Percentiles rank a stretch among this genome's conserved stretches.
Evolutionary conservation across 345 rosid genomes (phyloP).

Genomic region (Eucalyptus guilfoylei): DNA sequence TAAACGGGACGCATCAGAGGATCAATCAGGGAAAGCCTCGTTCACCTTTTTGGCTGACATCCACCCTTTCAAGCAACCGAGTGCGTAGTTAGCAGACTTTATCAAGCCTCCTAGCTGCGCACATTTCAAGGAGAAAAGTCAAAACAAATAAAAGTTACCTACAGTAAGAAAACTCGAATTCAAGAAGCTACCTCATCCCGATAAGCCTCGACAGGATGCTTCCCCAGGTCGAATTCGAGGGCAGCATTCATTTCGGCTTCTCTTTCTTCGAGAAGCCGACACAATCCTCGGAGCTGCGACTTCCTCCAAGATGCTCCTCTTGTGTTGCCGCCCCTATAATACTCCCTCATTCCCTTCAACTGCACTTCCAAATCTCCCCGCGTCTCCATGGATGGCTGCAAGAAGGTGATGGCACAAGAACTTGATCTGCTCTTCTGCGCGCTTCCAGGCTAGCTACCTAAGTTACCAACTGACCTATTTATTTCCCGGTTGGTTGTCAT

Average conservation of each 20-base stretch:
- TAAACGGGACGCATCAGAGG: background rate
- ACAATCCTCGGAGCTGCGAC: slow-evolving; percentile 41
- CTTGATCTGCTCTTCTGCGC: background rate
- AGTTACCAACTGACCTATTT: background rate
- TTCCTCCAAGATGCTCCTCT: slow-evolving; percentile 35
- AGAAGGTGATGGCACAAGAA: background rate
- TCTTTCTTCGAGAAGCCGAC: slow-evolving; percentile 16
- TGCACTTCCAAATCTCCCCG: slow-evolving; percentile 5
- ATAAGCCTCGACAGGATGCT: slow-evolving; percentile 44
- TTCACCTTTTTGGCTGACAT: slow-evolving; percentile 37
- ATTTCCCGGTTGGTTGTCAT: background rate
- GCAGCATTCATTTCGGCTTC: slow-evolving; percentile 25
- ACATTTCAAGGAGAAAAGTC: background rate
- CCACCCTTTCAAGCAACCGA: slow-evolving; percentile 28
- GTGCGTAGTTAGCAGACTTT: slow-evolving; percentile 30
- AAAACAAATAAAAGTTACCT: background rate
- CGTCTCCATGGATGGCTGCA: background rate
- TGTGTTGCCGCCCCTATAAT: slow-evolving; percentile 32
- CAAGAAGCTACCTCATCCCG: slow-evolving; percentile 40
- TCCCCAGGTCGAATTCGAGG: slow-evolving; percentile 40
- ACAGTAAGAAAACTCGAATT: background rate
- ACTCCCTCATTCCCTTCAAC: slow-evolving; percentile 16
- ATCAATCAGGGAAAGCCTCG: background rate
- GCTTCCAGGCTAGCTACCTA: background rate
- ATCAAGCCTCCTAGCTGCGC: slow-evolving; percentile 33